phyloP scores from a whole-genome alignment of 208 protist genomes.

The Leishmania martiniquensis region DNA sequence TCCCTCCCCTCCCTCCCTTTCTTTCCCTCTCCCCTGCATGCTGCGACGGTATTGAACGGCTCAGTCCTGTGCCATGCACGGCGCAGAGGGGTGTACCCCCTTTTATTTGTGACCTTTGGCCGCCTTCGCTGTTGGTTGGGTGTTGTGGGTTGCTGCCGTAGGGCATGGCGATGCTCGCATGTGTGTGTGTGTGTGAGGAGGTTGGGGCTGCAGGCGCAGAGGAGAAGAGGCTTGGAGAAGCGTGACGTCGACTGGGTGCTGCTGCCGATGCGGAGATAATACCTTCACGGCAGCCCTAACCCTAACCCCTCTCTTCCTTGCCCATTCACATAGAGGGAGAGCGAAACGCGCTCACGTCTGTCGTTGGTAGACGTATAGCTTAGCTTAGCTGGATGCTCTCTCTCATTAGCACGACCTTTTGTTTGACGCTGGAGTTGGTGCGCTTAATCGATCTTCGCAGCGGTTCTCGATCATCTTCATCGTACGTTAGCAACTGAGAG shows the following conservation, averaged over 20 bases:
- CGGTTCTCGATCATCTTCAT: not conserved
- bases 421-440: not conserved
- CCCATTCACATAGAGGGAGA: not conserved
- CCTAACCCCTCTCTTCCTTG: conserved; percentile 7
- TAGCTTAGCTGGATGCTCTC: not conserved
- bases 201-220: conserved; percentile 2
- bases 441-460: too few relatives aligned
- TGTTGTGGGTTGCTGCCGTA: conserved; percentile 1
- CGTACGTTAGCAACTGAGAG: not conserved
- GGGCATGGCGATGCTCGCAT: not conserved
- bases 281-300: not conserved
- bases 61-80: too few relatives aligned
- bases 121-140: not conserved
- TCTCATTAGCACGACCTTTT: not conserved
- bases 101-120: conserved; percentile 1
- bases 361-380: not conserved
- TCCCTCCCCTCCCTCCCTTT: not conserved
- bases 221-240: too few relatives aligned
- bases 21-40: not conserved
- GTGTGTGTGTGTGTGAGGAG: not conserved
- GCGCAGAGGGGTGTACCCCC: too few relatives aligned
- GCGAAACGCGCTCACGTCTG: not conserved
- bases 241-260: too few relatives aligned
- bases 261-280: not conserved
- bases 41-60: too few relatives aligned